A percentile compares a stretch with the other conserved stretches of the same genome.
Evolutionary conservation across 1,284 basidiomycete species (phyloP).

Genomic region (Grifola frondosa): DNA sequence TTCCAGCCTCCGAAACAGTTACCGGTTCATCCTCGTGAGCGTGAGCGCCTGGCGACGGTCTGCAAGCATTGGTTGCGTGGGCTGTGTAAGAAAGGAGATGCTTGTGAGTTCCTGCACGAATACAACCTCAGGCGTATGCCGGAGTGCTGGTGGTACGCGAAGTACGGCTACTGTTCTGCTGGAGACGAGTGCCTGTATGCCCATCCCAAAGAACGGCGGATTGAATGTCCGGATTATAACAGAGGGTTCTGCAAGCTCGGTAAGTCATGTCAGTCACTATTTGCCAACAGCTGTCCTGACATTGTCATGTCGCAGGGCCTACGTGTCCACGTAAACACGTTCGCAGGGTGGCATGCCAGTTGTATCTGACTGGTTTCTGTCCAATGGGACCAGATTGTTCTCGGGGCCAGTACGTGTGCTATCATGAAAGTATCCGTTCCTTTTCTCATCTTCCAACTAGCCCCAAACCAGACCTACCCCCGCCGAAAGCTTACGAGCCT

Average conservation of each 20-base stretch:
- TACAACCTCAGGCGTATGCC: constrained; percentile 98
- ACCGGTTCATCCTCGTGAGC: constrained; percentile 78
- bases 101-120: constrained; percentile 98
- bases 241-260: constrained; percentile 94
- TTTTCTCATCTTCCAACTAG: constrained; percentile 38
- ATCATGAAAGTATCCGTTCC: constrained; percentile 5
- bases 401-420: constrained; percentile 79
- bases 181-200: constrained; percentile 98
- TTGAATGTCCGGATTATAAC: constrained; percentile 95
- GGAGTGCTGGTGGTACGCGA: constrained; percentile 99
- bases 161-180: constrained; percentile 96
- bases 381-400: constrained; percentile 91
- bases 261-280: too few relatives aligned
- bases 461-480: constrained; percentile 73
- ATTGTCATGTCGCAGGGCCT: constrained; percentile 57
- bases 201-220: constrained; percentile 91
- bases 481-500: constrained; percentile 76
- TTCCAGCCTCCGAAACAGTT: constrained; percentile 84
- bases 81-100: constrained; percentile 97
- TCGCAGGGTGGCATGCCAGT: constrained; percentile 85
- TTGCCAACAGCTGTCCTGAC: constrained; percentile 2
- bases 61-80: constrained; percentile 99
- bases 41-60: constrained; percentile 89
- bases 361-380: constrained; percentile 94
- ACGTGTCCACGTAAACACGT: constrained; percentile 92